A percentile compares a stretch with the other conserved stretches of the same genome.
These are phyloP conservation scores for Monilinia polystroma DNA, from an alignment of 2,329 filamentous ascomycete genomes.

Conservation along the genomic window DNA sequence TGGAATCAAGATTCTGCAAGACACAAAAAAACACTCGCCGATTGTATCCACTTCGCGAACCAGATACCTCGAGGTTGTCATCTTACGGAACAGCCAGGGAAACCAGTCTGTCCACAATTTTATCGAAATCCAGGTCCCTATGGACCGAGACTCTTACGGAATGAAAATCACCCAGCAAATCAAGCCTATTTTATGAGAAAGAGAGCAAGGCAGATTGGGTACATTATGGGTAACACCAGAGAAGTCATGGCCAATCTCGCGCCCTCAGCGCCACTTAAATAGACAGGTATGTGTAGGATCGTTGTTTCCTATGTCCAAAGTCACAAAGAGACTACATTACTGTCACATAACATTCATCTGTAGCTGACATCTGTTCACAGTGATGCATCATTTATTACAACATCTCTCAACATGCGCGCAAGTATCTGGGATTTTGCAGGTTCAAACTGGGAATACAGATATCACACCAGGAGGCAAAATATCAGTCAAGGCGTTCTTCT, in stretches of 20 bases:
- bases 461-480: background rate
- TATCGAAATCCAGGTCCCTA: background rate
- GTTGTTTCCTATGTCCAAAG: background rate
- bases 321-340: background rate
- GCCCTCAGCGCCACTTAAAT: too few species aligned
- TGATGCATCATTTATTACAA: background rate
- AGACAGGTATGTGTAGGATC: background rate
- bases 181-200: background rate
- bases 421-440: background rate
- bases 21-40: background rate
- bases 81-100: background rate
- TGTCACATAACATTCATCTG: background rate
- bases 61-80: background rate
- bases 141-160: background rate
- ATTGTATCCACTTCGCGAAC: background rate
- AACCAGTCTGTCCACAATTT: slow-evolving; percentile 1
- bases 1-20: background rate
- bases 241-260: too few species aligned
- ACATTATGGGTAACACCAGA: too few species aligned
- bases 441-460: background rate
- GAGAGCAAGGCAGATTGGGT: too few species aligned
- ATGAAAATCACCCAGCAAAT: slow-evolving; percentile 2
- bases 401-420: background rate
- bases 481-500: background rate
- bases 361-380: background rate